These are phyloP conservation scores for Lupinus albus DNA, from an alignment of 306 rosid genomes.

Conservation along the genomic window DNA sequence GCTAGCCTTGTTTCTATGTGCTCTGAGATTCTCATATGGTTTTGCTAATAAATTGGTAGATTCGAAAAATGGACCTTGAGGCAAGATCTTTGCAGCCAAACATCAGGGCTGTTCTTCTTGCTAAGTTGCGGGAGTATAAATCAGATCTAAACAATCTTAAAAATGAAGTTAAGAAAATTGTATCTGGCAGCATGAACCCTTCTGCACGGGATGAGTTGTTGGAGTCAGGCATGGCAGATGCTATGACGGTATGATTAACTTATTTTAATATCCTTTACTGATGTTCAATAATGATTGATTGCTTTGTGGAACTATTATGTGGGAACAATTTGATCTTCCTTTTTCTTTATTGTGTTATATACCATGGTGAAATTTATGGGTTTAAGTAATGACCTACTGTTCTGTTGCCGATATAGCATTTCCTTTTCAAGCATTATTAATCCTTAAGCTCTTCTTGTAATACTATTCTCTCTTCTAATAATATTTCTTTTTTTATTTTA, in stretches of 20 bases:
- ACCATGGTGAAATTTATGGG: neutral
- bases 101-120: constrained; percentile 67
- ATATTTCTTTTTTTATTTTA: no score
- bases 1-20: constrained; percentile 28
- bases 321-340: constrained; percentile 5
- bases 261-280: constrained; percentile 1
- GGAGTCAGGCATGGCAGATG: constrained; percentile 27
- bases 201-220: constrained; percentile 42
- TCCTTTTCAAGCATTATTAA: constrained; percentile 22
- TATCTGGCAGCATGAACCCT: constrained; percentile 33
- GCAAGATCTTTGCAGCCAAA: constrained; percentile 88
- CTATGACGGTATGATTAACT: constrained; percentile 50
- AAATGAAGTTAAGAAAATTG: constrained; percentile 67
- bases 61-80: constrained; percentile 80
- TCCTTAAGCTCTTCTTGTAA: neutral
- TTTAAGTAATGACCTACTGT: neutral
- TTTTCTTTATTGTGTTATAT: constrained; percentile 6
- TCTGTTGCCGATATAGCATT: neutral
- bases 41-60: constrained; percentile 50
- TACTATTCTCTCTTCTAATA: neutral
- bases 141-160: constrained; percentile 81
- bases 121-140: constrained; percentile 83
- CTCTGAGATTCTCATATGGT: constrained; percentile 27
- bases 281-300: constrained; percentile 7
- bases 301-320: constrained; percentile 21